phyloP scores from a whole-genome alignment of 2,329 filamentous ascomycete genomes.

The Calonectria ilicicola region DNA sequence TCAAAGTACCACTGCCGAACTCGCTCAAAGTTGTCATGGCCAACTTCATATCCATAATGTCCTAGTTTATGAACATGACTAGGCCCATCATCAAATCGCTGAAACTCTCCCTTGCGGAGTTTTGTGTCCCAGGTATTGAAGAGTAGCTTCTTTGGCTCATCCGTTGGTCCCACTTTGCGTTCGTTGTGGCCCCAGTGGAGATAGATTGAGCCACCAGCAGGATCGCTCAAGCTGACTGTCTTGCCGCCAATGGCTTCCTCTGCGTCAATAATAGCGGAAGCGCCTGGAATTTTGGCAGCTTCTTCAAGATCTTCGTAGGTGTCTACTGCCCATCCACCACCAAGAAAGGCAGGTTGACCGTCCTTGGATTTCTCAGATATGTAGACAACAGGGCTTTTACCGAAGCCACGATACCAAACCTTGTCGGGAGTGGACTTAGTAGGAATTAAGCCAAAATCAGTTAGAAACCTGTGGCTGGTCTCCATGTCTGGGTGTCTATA shows the following conservation, averaged over 20 bases:
- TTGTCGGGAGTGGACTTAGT: background rate
- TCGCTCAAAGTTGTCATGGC: constrained; percentile 37
- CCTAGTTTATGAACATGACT: constrained; percentile 15
- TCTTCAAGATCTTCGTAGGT: background rate
- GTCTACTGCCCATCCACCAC: background rate
- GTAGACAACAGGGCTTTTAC: background rate
- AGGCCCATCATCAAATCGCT: background rate
- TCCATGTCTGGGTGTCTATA: background rate
- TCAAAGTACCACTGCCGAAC: background rate
- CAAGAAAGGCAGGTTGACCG: background rate
- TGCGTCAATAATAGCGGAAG: background rate
- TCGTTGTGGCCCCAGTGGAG: background rate
- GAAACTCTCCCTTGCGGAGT: background rate
- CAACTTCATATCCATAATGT: constrained; percentile 12
- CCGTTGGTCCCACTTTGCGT: background rate
- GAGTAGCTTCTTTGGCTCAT: background rate
- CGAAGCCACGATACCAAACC: background rate
- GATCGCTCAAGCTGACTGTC: background rate
- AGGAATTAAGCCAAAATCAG: background rate
- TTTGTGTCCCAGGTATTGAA: background rate
- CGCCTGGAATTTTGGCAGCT: background rate
- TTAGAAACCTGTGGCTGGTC: background rate
- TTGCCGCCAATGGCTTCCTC: background rate
- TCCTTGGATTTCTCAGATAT: background rate
- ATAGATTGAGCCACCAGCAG: background rate